Evolutionary conservation across 1,284 basidiomycete species (phyloP).

Genomic region (Apiotrichum brassicae): DNA sequence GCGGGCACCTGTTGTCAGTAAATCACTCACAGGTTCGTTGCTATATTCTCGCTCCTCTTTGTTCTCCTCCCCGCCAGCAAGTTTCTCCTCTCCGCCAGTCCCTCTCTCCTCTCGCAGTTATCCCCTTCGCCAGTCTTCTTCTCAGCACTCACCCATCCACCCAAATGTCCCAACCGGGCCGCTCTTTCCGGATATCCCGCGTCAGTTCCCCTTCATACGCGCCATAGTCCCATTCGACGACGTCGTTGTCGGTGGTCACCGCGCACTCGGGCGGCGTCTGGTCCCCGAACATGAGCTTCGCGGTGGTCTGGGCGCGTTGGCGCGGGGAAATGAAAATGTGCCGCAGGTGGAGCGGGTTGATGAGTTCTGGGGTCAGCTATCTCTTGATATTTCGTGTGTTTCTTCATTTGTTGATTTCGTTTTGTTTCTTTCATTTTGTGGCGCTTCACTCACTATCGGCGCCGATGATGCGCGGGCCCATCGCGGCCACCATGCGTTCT

Average conservation of each 20-base stretch:
- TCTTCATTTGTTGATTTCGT: too few relatives aligned
- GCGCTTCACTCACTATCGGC: slow-evolving; percentile 64
- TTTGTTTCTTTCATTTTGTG: too few relatives aligned
- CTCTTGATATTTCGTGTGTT: too few relatives aligned
- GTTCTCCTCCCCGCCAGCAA: too few relatives aligned
- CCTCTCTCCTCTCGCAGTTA: too few relatives aligned
- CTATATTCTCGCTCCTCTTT: too few relatives aligned
- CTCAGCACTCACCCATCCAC: slow-evolving; percentile 64
- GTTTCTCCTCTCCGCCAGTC: too few relatives aligned
- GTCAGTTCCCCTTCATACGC: slow-evolving; percentile 76
- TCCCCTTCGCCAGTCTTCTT: slow-evolving; percentile 64
- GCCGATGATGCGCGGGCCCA: slow-evolving; percentile 64
- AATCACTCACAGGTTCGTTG: too few relatives aligned
- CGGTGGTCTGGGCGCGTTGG: slow-evolving; percentile 73
- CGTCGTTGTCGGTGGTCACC: slow-evolving; percentile 38
- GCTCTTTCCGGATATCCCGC: slow-evolving; percentile 62
- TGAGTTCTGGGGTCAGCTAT: slow-evolving; percentile 56
- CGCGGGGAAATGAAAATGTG: slow-evolving; percentile 77
- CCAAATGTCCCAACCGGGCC: slow-evolving; percentile 74
- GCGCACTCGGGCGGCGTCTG: slow-evolving; percentile 28
- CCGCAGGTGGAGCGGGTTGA: slow-evolving; percentile 73
- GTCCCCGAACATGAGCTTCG: slow-evolving; percentile 56
- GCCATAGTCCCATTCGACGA: slow-evolving; percentile 80
- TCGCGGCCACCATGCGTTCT: slow-evolving; percentile 62
- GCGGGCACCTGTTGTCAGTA: slow-evolving; percentile 58